These are phyloP conservation scores for Gamsiella multidivaricata DNA, from an alignment of 192 early-diverging fungal genomes.

Conservation along the genomic window DNA sequence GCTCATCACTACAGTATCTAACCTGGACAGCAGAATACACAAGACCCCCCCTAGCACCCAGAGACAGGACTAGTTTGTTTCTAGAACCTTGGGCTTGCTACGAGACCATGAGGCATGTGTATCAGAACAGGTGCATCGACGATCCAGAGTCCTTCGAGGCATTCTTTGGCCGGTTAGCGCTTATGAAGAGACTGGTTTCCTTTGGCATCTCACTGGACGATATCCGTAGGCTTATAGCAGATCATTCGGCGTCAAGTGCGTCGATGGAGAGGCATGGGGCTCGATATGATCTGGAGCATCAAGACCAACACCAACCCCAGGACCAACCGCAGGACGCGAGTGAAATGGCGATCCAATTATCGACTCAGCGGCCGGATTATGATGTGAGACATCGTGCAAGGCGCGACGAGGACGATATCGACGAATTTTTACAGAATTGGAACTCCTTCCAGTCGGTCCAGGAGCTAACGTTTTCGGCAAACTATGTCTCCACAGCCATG, in stretches of 20 bases:
- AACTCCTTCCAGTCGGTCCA: not conserved
- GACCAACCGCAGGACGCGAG: too few relatives aligned
- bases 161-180: constrained; percentile 1
- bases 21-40: constrained; percentile 1
- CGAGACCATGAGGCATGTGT: constrained; percentile 21
- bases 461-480: not conserved
- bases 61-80: not conserved
- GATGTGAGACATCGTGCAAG: not conserved
- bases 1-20: not conserved
- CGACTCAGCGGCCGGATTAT: too few relatives aligned
- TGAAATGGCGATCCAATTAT: too few relatives aligned
- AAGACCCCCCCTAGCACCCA: not conserved
- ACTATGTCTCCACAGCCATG: not conserved
- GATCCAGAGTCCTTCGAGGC: not conserved
- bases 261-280: too few relatives aligned
- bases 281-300: too few relatives aligned
- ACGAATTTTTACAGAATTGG: not conserved
- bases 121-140: not conserved
- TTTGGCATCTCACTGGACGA: constrained; percentile 3
- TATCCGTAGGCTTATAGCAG: not conserved
- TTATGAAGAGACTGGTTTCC: constrained; percentile 22
- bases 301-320: too few relatives aligned
- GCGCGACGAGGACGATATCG: not conserved
- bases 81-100: constrained; percentile 29
- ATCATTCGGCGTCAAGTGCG: too few relatives aligned